phyloP scores from a whole-genome alignment of 805 yeast genomes.

The Kuraishia borneana region DNA sequence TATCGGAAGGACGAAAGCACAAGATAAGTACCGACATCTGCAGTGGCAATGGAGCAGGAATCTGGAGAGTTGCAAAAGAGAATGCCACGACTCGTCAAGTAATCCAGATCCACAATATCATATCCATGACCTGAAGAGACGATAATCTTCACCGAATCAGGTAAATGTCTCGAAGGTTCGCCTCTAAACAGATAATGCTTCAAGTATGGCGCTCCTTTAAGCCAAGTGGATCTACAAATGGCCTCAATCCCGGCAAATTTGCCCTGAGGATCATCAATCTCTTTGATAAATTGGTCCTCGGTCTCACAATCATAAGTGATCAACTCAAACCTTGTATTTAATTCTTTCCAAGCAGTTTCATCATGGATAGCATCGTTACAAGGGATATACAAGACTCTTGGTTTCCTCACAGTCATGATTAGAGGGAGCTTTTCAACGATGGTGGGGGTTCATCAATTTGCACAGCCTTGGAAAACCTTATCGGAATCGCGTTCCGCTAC shows the following conservation, averaged over 20 bases:
- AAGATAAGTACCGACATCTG: conserved; percentile 24
- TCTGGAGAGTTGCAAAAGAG: conserved; percentile 27
- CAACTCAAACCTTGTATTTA: conserved; percentile 24
- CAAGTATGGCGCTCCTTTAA: conserved; percentile 25
- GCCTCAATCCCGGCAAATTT: conserved; percentile 23
- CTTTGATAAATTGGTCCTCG: conserved; percentile 22
- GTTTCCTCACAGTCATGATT: conserved; percentile 13
- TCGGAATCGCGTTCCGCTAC: background rate
- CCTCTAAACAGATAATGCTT: conserved; percentile 22
- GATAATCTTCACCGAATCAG: conserved; percentile 22
- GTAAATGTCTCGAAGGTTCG: conserved; percentile 19
- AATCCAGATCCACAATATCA: conserved; percentile 26
- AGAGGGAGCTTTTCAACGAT: background rate
- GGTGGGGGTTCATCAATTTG: no score
- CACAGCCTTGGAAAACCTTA: no score
- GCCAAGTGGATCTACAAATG: conserved; percentile 25
- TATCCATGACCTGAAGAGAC: conserved; percentile 29
- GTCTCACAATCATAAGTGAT: conserved; percentile 20
- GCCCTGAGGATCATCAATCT: conserved; percentile 22
- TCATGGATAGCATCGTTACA: conserved; percentile 26
- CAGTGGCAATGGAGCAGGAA: conserved; percentile 26
- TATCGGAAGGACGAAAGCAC: conserved; percentile 23
- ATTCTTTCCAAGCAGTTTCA: conserved; percentile 22
- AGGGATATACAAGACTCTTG: conserved; percentile 25
- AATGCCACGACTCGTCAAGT: conserved; percentile 19